Base-by-base conservation (phyloP, 2,329 filamentous ascomycete species). In the Colletotrichum scovillei region DNA sequence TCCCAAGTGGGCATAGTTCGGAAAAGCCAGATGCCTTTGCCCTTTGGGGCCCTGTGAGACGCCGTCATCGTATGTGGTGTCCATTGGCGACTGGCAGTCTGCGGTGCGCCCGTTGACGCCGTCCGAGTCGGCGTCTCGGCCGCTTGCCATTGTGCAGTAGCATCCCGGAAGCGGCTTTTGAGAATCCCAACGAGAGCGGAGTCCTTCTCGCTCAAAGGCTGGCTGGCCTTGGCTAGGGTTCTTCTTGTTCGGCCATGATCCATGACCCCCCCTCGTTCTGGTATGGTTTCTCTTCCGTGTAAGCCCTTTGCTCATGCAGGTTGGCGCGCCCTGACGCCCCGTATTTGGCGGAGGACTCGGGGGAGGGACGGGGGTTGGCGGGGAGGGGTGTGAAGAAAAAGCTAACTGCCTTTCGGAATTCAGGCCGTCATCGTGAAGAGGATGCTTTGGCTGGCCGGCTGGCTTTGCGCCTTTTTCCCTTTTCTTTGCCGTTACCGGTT, bases 151-250 rank as follows among this genome's bases (percentile, higher is more conserved):
- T 42, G 32, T 38, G 49, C 62, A 22, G 24, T 35, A 64, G 49
- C n/a, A 32, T 53, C 67, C 71, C 71, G 71, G 71, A 73, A 71
- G 67, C 71, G 62, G 71, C 71, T 62, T 71, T 66, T 53, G 24
- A 19, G 19, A 71, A 22, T 28, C 30, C 42, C 30, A 16, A 49
- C 57, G 26, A 57, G 32, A 63, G 69, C 68, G 49, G 68, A 67
- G 63, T 67, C 46, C 38, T 42, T 42, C 46, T 63, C 62, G 28
- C 14, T n/a, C 19, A n/a, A 22, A 14, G n/a, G 30, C 30, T 6
- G 30, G 42, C 30, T 49, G 32, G 42, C 60, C 59, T 56, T 46
- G 59, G 46, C 32, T 19, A 30, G 42, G 24, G 32, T 24, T 46
- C 46, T 8, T 38, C n/a, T n/a, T 24, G 6, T 22, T 38, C 5